Conservation (phyloP, 108 stramenopile genomes). For the Bacterosira constricta region DNA sequence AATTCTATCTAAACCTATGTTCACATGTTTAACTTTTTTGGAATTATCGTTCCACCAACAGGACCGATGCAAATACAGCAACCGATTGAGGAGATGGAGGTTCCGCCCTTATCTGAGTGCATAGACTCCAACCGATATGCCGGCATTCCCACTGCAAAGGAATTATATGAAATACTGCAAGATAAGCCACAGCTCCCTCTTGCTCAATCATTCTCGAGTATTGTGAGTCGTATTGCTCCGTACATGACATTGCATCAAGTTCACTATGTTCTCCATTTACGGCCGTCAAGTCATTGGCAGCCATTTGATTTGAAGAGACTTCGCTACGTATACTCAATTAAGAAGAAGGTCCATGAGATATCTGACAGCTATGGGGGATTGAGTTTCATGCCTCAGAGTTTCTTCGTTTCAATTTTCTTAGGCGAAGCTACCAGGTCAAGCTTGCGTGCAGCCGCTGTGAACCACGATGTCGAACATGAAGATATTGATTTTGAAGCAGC, state of each 20-base stretch:
- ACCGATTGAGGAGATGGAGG: slow-evolving; percentile 72
- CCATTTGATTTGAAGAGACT: slow-evolving; percentile 78
- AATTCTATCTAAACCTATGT: too few relatives aligned
- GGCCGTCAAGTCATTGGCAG: slow-evolving; percentile 82
- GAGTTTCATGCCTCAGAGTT: slow-evolving; percentile 87
- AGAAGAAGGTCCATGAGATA: slow-evolving; percentile 87
- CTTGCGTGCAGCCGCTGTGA: slow-evolving; percentile 47
- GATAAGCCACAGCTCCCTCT: slow-evolving; percentile 81
- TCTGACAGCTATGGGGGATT: slow-evolving; percentile 89
- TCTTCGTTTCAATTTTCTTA: slow-evolving; percentile 87
- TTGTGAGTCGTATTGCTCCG: slow-evolving; percentile 72
- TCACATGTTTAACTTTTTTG: too few relatives aligned
- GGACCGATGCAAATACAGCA: too few relatives aligned
- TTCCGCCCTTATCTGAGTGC: slow-evolving; percentile 68
- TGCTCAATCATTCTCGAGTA: slow-evolving; percentile 66
- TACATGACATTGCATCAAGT: slow-evolving; percentile 85
- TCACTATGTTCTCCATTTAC: slow-evolving; percentile 68
- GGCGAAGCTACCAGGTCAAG: slow-evolving; percentile 87
- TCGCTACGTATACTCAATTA: slow-evolving; percentile 86
- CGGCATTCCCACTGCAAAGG: slow-evolving; percentile 74
- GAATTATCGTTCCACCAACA: too few relatives aligned
- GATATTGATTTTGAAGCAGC: not conserved
- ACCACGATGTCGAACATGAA: not conserved
- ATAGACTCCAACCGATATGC: slow-evolving; percentile 54
- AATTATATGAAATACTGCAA: slow-evolving; percentile 68